phyloP scores from a whole-genome alignment of 2,329 filamentous ascomycete species.

The Ceratocystis diversiconidia region DNA sequence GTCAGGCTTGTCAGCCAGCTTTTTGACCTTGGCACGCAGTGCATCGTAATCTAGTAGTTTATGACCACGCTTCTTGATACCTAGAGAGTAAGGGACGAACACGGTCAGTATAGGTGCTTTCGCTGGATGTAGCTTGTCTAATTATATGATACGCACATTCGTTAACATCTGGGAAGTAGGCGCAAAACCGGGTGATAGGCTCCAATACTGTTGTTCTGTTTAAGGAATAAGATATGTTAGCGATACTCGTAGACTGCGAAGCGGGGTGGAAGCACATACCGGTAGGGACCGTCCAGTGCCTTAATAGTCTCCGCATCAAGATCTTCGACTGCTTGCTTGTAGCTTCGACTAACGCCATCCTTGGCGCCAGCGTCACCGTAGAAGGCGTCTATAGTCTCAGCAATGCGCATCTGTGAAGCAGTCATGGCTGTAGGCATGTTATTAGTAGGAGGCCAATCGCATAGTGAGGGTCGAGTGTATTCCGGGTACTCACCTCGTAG shows the following conservation, averaged over 20 bases:
- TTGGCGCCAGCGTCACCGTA: constrained; percentile 91
- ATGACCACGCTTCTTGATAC: constrained; percentile 96
- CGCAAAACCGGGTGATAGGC: constrained; percentile 89
- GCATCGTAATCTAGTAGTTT: constrained; percentile 98
- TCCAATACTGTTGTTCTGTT: constrained; percentile 76
- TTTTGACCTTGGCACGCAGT: constrained; percentile 90
- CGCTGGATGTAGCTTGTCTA: not conserved
- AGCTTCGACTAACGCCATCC: constrained; percentile 89
- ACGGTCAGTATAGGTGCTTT: not conserved
- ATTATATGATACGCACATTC: constrained; percentile 48
- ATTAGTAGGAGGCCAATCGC: not conserved
- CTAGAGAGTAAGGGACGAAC: constrained; percentile 28
- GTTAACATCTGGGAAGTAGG: constrained; percentile 98
- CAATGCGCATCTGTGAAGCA: constrained; percentile 96
- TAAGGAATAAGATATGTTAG: constrained; percentile 10
- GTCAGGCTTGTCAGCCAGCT: constrained; percentile 93
- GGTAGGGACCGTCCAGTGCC: constrained; percentile 88
- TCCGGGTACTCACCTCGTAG: constrained; percentile 52
- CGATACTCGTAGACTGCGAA: not conserved
- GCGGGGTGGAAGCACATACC: constrained; percentile 32
- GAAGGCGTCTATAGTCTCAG: constrained; percentile 97
- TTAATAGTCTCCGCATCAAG: constrained; percentile 98
- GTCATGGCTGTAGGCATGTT: constrained; percentile 62
- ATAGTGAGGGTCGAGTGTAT: not conserved
- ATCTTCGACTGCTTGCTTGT: constrained; percentile 97